Base-by-base conservation (phyloP, 768 basidiomycete species). In the Mycena maculata region DNA sequence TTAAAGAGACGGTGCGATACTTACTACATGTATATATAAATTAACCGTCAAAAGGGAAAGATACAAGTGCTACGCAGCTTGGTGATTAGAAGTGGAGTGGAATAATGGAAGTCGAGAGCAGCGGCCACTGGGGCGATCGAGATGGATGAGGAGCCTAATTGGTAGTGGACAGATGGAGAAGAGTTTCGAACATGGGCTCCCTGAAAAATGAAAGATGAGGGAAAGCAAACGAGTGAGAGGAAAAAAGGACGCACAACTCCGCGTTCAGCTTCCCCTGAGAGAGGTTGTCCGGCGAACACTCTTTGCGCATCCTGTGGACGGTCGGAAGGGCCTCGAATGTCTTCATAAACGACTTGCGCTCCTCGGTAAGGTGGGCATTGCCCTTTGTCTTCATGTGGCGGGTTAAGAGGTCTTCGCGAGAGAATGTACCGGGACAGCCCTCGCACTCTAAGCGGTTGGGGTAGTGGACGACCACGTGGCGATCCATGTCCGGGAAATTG, bases 401-500 rank as follows among this genome's bases (percentile, higher is more conserved):
- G 22, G 20, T 27, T 2, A 11, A 12, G 42, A 41, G 42, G 42
- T 57, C 56, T 4, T 4, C 9, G 42, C 56, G 56, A 8, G 56
- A 4, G 20, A 57, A 57, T 12, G 27, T 27, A 12, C 20, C 12
- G 7, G 56, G 41, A 16, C 56, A 57, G 20, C 56, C 56, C n/a
- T 3, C 4, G 56, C 56, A 57, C 18, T 27, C 5, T 1, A 18
- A 0, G 27, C 18, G 41, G n/a, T 9, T 3, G 20, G 27, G 56
- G 56, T n/a, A 57, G 56, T 57, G 56, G 8, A 20, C 33, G 9
- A 45, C 20, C 28, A 30, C 12, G 42, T 57, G 56, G 30, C 56
- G 56, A 16, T 30, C 23, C 56, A 57, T 57, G 42, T 57, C 56
- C 25, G 41, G 28, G 42, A 57, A 44, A 13, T 45, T 44, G 28